These are phyloP conservation scores for Pecoramyces ruminantium DNA, from an alignment of 192 early-diverging fungal species.

Conservation along the genomic window DNA sequence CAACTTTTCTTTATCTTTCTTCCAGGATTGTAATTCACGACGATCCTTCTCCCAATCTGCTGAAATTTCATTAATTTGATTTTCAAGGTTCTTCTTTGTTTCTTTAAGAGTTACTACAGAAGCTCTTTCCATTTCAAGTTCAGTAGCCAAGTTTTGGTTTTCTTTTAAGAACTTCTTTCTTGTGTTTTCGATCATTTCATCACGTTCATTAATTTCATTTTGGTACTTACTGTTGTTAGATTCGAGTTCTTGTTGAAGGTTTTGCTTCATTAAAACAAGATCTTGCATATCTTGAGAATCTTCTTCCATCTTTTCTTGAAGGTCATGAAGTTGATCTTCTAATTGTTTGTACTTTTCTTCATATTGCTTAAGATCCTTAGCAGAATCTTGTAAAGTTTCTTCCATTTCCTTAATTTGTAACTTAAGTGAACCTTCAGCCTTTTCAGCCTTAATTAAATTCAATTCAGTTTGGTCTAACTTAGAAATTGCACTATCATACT, in stretches of 20 bases:
- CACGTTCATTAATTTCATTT: conserved; percentile 59
- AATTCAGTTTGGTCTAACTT: conserved; percentile 52
- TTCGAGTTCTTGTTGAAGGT: conserved; percentile 59
- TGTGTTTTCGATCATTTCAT: conserved; percentile 46
- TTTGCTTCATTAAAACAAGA: conserved; percentile 44
- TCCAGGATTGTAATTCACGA: conserved; percentile 41
- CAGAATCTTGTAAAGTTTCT: conserved; percentile 39
- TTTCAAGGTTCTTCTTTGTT: conserved; percentile 46
- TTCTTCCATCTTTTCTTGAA: conserved; percentile 63
- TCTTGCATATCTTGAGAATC: conserved; percentile 51
- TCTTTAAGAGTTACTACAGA: conserved; percentile 45
- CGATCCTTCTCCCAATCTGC: conserved; percentile 52
- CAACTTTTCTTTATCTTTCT: conserved; percentile 66
- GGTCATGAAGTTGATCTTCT: conserved; percentile 51
- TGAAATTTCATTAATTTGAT: conserved; percentile 36
- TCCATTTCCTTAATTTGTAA: conserved; percentile 53
- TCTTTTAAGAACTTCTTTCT: conserved; percentile 74
- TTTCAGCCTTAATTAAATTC: conserved; percentile 54
- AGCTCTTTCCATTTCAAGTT: conserved; percentile 57
- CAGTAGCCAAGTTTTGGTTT: conserved; percentile 55
- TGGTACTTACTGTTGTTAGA: conserved; percentile 50
- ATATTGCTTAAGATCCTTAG: conserved; percentile 34
- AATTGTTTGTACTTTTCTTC: conserved; percentile 47
- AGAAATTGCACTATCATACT: conserved; percentile 27
- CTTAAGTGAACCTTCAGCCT: conserved; percentile 43